Percentiles rank a stretch among this genome's conserved stretches.
Conservation (phyloP, 345 rosid species). For the Camelina sativa region DNA sequence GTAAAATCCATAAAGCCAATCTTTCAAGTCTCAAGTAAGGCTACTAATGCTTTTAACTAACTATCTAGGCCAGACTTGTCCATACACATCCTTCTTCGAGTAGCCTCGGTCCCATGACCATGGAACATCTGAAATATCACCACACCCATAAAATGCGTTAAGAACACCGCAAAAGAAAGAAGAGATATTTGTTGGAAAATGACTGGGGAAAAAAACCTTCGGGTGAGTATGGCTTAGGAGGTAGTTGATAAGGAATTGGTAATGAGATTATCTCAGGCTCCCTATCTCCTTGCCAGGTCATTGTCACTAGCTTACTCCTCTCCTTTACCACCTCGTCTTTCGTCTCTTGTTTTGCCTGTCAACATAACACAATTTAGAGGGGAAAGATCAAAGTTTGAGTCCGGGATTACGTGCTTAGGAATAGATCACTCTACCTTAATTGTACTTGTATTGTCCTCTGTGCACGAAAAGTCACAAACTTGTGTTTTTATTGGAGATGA, state of each 20-base stretch:
- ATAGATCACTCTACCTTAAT: slow-evolving; percentile 20
- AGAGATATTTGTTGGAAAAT: background rate
- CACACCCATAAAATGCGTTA: background rate
- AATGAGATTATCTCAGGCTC: slow-evolving; percentile 57
- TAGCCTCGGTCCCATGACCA: slow-evolving; percentile 95
- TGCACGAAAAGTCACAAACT: slow-evolving; percentile 66
- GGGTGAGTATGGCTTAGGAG: slow-evolving; percentile 70
- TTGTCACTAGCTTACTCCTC: slow-evolving; percentile 64
- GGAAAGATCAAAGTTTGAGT: slow-evolving; percentile 12
- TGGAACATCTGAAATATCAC: slow-evolving; percentile 65
- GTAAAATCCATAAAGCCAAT: slow-evolving; percentile 4
- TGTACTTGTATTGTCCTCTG: slow-evolving; percentile 33
- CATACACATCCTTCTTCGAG: slow-evolving; percentile 73
- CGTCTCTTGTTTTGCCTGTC: slow-evolving; percentile 32
- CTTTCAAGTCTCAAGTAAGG: background rate
- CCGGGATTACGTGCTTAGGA: background rate
- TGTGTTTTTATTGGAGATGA: slow-evolving; percentile 47
- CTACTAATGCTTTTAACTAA: slow-evolving; percentile 13
- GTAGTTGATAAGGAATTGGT: slow-evolving; percentile 84
- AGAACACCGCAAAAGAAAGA: slow-evolving; percentile 2
- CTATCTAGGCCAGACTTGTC: slow-evolving; percentile 82
- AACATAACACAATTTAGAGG: slow-evolving; percentile 3
- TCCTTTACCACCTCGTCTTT: slow-evolving; percentile 26
- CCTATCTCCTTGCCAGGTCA: slow-evolving; percentile 59
- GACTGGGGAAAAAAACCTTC: slow-evolving; percentile 54